Conservation (phyloP, 345 rosid genomes). For the Acer campestre region DNA sequence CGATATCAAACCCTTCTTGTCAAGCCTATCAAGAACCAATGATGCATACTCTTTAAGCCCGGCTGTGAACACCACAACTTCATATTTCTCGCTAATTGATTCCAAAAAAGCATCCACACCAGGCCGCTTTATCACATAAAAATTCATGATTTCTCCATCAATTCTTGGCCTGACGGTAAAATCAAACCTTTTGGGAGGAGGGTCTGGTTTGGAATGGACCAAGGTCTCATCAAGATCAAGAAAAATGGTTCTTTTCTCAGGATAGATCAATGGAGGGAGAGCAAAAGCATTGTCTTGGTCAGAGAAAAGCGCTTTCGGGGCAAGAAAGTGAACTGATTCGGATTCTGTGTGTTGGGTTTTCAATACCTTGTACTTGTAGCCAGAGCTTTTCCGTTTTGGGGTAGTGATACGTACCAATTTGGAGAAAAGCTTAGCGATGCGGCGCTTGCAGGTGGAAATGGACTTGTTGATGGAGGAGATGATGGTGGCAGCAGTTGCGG, state of each 20-base stretch:
- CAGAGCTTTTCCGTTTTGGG: conserved; percentile 41
- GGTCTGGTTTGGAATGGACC: conserved; percentile 78
- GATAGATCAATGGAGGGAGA: conserved; percentile 43
- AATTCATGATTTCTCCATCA: conserved; percentile 59
- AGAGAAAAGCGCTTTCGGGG: conserved; percentile 36
- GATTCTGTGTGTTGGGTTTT: conserved; percentile 21
- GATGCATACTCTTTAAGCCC: conserved; percentile 81
- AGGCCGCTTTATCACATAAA: conserved; percentile 85
- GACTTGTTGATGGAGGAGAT: conserved; percentile 68
- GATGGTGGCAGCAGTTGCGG: conserved; percentile 41
- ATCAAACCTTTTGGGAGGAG: conserved; percentile 60
- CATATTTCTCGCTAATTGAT: conserved; percentile 52
- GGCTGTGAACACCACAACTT: conserved; percentile 90
- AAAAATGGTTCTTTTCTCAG: conserved; percentile 58
- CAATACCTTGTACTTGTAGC: conserved; percentile 64
- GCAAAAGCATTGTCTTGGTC: conserved; percentile 25
- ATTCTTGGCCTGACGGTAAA: conserved; percentile 67
- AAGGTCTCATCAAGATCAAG: conserved; percentile 92
- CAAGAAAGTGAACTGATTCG: neutral
- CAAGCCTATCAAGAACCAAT: conserved; percentile 65
- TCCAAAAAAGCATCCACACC: conserved; percentile 74
- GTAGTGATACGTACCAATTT: conserved; percentile 47
- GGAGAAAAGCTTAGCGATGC: conserved; percentile 65
- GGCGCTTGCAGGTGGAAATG: conserved; percentile 59
- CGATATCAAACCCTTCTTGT: conserved; percentile 53